Evolutionary conservation across 768 basidiomycete genomes (phyloP), one percentile per base, ranked within the genome.

Genomic region (Pholiota microspora): DNA sequence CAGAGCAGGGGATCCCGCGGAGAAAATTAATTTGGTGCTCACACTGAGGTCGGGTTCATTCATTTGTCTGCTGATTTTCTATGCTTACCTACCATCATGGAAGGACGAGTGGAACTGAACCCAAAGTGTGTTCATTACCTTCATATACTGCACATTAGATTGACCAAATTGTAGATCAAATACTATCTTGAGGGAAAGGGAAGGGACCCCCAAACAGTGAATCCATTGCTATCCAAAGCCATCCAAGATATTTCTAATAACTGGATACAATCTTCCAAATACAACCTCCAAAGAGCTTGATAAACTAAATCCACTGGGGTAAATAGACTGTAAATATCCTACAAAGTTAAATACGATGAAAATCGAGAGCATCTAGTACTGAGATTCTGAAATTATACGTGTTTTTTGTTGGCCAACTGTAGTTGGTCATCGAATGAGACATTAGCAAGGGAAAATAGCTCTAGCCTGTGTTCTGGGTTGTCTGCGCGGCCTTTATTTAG

Each of bases 21-120:
- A 71, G 25, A 78, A 69, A 4, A 76, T 73, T 21, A 80, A 70
- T 57, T 76, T 93, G 38, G 80, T 82, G 1, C 71, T 94, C 48
- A 94, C 93, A 0, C 78, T 82, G 31, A 76, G 90, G 89, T 88
- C 66, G 7, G 73, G 65, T 40, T 32, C 12, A 12, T 16, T 13
- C 13, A 18, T 28, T 12, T 18, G 10, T 21, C 16, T 18, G 21
- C 12, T 24, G 6, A 38, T 27, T 27, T 18, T 44, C 27, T 28
- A 18, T 46, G 21, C 25, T 10, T 23, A 36, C 27, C 48, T 8
- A 51, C 6, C 32, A 38, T 12, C 50, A 48, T 57, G 38, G 27
- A 55, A 88, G 92, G 51, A 94, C 92, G 25, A 92, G 89, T 60
- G 93, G 93, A 16, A 95, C 93, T 12, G 92, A 94, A 62, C 92